A percentile compares a stretch with the other conserved stretches of the same genome.
Evolutionary conservation across 2,329 filamentous ascomycete species (phyloP).

Genomic region (Acrocalymma vagum): DNA sequence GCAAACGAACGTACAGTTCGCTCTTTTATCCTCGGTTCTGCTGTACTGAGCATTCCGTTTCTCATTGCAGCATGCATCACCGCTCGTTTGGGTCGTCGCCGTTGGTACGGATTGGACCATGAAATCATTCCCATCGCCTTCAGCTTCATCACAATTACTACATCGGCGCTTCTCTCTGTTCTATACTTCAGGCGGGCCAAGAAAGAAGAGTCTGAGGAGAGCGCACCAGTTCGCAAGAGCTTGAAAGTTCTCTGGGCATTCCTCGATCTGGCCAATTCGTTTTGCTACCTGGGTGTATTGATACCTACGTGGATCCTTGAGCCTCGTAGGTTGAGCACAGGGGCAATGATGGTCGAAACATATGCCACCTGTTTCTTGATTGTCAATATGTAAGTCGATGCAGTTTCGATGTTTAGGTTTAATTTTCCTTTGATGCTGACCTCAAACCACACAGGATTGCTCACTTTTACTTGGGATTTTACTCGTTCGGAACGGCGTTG

Average conservation of each 20-base stretch:
- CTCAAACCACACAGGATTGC: conserved; percentile 12
- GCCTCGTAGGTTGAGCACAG: neutral
- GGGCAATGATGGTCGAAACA: conserved; percentile 16
- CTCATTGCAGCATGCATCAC: too few species aligned
- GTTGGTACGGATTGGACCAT: too few species aligned
- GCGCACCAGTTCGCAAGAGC: too few species aligned
- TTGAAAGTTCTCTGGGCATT: conserved; percentile 6
- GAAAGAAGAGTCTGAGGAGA: too few species aligned
- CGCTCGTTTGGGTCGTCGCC: too few species aligned
- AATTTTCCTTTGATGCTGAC: neutral
- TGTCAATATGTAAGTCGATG: conserved; percentile 29
- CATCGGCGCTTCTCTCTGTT: too few species aligned
- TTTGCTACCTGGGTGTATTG: conserved; percentile 17
- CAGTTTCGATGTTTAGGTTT: too few species aligned
- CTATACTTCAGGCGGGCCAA: too few species aligned
- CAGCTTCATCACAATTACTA: too few species aligned
- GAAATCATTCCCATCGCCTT: too few species aligned
- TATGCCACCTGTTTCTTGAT: conserved; percentile 28
- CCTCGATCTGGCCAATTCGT: conserved; percentile 10
- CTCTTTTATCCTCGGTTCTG: conserved; percentile 15
- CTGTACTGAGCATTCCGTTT: too few species aligned
- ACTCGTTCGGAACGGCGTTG: conserved; percentile 12
- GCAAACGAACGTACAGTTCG: neutral
- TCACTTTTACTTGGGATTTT: conserved; percentile 18
- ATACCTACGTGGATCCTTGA: conserved; percentile 22